Conservation (phyloP, 148 eudicot species). For the Rhododendron molle region DNA sequence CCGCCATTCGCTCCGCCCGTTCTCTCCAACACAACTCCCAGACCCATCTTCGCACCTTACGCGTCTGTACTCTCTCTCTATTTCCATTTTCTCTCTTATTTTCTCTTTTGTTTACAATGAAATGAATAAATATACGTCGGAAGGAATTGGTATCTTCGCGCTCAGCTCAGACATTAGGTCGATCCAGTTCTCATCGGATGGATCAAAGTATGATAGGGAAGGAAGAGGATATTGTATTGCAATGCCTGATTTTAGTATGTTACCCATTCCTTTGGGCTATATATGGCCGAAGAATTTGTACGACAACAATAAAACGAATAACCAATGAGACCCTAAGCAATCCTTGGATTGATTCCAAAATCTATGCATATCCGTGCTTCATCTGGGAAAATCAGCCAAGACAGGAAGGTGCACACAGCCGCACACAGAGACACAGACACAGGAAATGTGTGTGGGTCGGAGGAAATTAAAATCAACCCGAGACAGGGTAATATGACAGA, state of each 20-base stretch:
- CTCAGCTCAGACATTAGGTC: neutral
- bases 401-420: neutral
- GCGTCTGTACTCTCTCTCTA: neutral
- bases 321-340: neutral
- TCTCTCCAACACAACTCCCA: constrained; percentile 9
- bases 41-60: neutral
- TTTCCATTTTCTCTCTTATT: neutral
- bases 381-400: neutral
- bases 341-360: neutral
- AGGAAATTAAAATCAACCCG: neutral
- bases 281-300: neutral
- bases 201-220: neutral
- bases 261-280: neutral
- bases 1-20: constrained; percentile 13
- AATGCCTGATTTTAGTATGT: neutral
- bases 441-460: neutral
- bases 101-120: neutral
- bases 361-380: neutral
- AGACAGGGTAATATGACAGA: neutral
- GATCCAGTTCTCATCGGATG: neutral
- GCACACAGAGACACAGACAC: neutral
- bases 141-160: neutral
- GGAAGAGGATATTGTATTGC: neutral
- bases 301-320: neutral
- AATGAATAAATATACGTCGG: neutral